Evolutionary conservation across 1,284 basidiomycete species (phyloP).

Genomic region (Cerrena zonata): DNA sequence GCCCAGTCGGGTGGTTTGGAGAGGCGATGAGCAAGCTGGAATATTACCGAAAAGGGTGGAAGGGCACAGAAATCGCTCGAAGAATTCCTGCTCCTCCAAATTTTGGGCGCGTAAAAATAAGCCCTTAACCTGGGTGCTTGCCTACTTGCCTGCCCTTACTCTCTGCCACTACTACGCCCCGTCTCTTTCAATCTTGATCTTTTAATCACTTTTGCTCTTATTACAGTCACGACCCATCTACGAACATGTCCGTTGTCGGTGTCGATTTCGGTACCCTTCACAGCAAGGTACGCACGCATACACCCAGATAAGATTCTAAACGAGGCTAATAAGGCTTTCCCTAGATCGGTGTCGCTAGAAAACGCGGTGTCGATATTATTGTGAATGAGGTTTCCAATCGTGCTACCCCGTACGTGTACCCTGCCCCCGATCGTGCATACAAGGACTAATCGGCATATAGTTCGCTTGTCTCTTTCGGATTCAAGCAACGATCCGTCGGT

Average conservation of each 20-base stretch:
- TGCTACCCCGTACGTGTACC: slow-evolving; percentile 71
- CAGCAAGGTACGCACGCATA: slow-evolving; percentile 58
- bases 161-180: neutral
- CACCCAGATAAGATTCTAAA: slow-evolving; percentile 13
- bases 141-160: neutral
- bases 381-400: slow-evolving; percentile 94
- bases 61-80: neutral
- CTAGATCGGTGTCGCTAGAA: slow-evolving; percentile 87
- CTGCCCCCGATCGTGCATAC: too few relatives aligned
- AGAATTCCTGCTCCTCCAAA: neutral
- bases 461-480: slow-evolving; percentile 87
- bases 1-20: too few relatives aligned
- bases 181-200: slow-evolving; percentile 1
- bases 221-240: slow-evolving; percentile 9
- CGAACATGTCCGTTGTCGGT: slow-evolving; percentile 79
- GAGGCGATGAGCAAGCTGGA: neutral
- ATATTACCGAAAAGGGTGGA: neutral
- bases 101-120: neutral
- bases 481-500: slow-evolving; percentile 82
- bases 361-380: slow-evolving; percentile 92
- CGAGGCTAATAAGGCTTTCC: slow-evolving; percentile 11
- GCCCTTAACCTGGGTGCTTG: too few relatives aligned
- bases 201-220: slow-evolving; percentile 13
- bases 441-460: slow-evolving; percentile 34
- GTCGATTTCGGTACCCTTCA: slow-evolving; percentile 86